phyloP scores from a whole-genome alignment of 2,329 filamentous ascomycete genomes.

The Gremmenia infestans region DNA sequence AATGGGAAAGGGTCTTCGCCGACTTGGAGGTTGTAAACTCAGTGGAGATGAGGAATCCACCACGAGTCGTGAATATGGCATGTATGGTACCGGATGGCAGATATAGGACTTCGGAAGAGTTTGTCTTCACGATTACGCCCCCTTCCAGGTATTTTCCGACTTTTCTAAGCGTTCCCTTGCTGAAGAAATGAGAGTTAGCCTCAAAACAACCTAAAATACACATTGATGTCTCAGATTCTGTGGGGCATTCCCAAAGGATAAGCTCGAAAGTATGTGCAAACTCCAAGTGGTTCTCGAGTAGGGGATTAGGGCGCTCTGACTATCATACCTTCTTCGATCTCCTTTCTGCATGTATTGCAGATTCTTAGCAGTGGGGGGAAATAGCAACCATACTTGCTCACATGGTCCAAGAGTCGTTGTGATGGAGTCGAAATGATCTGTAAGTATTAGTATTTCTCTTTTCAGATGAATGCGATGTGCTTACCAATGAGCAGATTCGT shows the following conservation, averaged over 20 bases:
- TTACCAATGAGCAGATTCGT: slow-evolving; percentile 15
- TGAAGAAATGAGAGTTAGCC: not conserved
- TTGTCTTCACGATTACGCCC: slow-evolving; percentile 8
- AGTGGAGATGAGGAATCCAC: slow-evolving; percentile 10
- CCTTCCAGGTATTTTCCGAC: slow-evolving; percentile 11
- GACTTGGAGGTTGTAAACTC: slow-evolving; percentile 14
- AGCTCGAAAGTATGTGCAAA: too few relatives aligned
- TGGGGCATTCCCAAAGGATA: too few relatives aligned
- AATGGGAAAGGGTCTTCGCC: not conserved
- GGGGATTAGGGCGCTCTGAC: too few relatives aligned
- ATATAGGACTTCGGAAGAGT: slow-evolving; percentile 10
- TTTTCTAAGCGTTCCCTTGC: slow-evolving; percentile 1
- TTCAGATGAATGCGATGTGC: not conserved
- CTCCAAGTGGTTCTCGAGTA: too few relatives aligned
- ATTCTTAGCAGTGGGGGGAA: slow-evolving; percentile 13
- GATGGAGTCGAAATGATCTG: slow-evolving; percentile 8
- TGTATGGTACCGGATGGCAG: slow-evolving; percentile 14
- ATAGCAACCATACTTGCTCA: slow-evolving; percentile 12
- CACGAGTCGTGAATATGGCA: slow-evolving; percentile 9
- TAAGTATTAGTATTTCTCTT: not conserved
- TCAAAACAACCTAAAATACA: too few relatives aligned
- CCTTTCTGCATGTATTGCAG: slow-evolving; percentile 4
- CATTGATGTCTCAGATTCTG: too few relatives aligned
- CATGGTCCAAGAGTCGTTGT: slow-evolving; percentile 7
- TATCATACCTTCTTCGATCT: slow-evolving; percentile 1